Evolutionary conservation across 208 protist species (phyloP).

Genomic region (Leishmania gerbilli): DNA sequence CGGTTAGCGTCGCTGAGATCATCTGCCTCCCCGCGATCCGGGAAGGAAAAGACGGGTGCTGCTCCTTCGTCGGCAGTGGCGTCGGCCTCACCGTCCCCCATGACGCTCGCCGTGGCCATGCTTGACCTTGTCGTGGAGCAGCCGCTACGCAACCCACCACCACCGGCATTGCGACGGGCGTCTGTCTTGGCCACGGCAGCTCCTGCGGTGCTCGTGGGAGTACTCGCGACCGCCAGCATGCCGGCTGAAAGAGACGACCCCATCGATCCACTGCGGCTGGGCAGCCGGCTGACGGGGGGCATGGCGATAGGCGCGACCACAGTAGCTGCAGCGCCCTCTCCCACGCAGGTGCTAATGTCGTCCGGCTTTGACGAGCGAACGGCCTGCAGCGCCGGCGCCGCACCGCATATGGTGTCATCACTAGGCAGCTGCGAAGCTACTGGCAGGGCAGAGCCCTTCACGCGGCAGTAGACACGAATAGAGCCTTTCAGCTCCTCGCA

Average conservation of each 20-base stretch:
- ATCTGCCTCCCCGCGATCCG: slow-evolving; percentile 7
- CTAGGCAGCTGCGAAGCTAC: neutral
- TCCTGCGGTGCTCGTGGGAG: neutral
- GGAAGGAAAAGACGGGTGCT: slow-evolving; percentile 19
- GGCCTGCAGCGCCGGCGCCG: neutral
- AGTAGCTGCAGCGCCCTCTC: neutral
- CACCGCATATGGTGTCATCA: neutral
- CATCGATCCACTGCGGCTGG: slow-evolving; percentile 10
- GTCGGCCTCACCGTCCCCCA: neutral
- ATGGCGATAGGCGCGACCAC: neutral
- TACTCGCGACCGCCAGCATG: slow-evolving; percentile 1
- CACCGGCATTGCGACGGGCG: neutral
- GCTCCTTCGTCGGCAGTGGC: slow-evolving; percentile 1
- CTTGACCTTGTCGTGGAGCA: slow-evolving; percentile 21
- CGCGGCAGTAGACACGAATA: slow-evolving; percentile 92
- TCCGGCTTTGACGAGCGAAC: neutral
- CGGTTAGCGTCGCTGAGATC: neutral
- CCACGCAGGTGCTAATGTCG: neutral
- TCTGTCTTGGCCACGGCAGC: neutral
- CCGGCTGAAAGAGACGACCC: slow-evolving; percentile 21
- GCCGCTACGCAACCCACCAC: slow-evolving; percentile 15
- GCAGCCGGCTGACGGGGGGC: neutral
- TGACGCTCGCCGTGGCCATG: neutral
- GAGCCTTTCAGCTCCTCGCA: slow-evolving; percentile 90
- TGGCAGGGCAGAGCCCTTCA: slow-evolving; percentile 47